These are phyloP conservation scores for Penicillium ochrochloron DNA, from an alignment of 495 filamentous ascomycete genomes.

Conservation along the genomic window DNA sequence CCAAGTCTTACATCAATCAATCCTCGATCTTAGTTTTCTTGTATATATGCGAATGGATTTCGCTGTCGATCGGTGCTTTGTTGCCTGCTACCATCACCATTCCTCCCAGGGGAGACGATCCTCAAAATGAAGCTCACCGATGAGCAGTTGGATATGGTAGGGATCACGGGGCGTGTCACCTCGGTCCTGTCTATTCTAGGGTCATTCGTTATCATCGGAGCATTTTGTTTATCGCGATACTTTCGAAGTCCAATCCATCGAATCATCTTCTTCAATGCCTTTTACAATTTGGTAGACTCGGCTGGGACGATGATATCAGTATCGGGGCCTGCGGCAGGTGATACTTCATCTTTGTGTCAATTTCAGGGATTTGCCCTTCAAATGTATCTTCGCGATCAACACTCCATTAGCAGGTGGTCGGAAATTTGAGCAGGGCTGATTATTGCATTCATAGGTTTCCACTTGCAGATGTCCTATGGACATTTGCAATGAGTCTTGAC, in stretches of 20 bases:
- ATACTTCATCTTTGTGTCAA: conserved; percentile 46
- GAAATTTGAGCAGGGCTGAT: not conserved
- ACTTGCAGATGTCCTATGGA: conserved; percentile 54
- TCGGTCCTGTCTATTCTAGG: conserved; percentile 46
- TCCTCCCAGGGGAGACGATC: conserved; percentile 21
- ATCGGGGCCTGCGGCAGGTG: conserved; percentile 42
- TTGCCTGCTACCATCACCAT: conserved; percentile 2
- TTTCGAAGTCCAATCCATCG: conserved; percentile 55
- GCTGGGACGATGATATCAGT: conserved; percentile 51
- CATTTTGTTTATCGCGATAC: conserved; percentile 42
- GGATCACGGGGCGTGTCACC: conserved; percentile 42
- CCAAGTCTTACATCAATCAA: not conserved
- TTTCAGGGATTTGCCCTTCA: conserved; percentile 55
- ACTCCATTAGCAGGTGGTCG: not conserved
- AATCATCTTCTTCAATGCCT: conserved; percentile 53
- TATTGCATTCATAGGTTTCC: conserved; percentile 43
- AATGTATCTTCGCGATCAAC: conserved; percentile 36
- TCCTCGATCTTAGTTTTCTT: conserved; percentile 1
- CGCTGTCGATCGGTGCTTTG: not conserved
- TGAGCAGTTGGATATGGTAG: conserved; percentile 34
- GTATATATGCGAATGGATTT: not conserved
- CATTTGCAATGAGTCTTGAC: conserved; percentile 51
- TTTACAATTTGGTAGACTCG: conserved; percentile 52
- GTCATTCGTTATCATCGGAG: conserved; percentile 44
- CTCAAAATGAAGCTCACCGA: conserved; percentile 38